Percentiles rank a stretch among this genome's conserved stretches.
Conservation (phyloP, 768 basidiomycete species). For the Tylopilus intermedius region DNA sequence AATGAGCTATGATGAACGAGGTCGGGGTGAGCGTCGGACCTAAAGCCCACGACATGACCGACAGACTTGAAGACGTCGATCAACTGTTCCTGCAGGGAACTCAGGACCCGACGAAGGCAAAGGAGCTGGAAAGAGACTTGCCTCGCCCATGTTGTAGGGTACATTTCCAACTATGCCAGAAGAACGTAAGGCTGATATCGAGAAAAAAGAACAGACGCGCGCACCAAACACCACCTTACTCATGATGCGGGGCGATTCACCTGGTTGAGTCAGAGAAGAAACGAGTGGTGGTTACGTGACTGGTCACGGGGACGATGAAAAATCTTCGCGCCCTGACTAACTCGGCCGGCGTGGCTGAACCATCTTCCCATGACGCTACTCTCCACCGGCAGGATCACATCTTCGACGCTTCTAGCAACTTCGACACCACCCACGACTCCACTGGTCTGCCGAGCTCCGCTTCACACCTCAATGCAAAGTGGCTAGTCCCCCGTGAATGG, state of each 20-base stretch:
- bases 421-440: neutral
- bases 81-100: slow-evolving; percentile 57
- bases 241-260: slow-evolving; percentile 31
- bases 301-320: slow-evolving; percentile 1
- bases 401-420: neutral
- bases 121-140: slow-evolving; percentile 16
- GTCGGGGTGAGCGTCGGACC: slow-evolving; percentile 38
- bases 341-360: neutral
- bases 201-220: slow-evolving; percentile 15
- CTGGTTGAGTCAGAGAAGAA: neutral
- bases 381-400: neutral
- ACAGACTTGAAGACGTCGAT: slow-evolving; percentile 87
- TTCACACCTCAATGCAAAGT: no score
- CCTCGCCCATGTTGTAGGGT: slow-evolving; percentile 85
- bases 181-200: slow-evolving; percentile 1
- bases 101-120: slow-evolving; percentile 5
- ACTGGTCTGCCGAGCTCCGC: neutral
- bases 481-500: neutral
- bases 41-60: slow-evolving; percentile 84
- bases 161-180: slow-evolving; percentile 70
- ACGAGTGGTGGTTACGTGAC: neutral
- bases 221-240: slow-evolving; percentile 73
- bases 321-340: neutral
- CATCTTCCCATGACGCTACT: neutral
- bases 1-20: slow-evolving; percentile 2